Evolutionary conservation across 345 rosid genomes (phyloP).

Genomic region (Trapa incisa): DNA sequence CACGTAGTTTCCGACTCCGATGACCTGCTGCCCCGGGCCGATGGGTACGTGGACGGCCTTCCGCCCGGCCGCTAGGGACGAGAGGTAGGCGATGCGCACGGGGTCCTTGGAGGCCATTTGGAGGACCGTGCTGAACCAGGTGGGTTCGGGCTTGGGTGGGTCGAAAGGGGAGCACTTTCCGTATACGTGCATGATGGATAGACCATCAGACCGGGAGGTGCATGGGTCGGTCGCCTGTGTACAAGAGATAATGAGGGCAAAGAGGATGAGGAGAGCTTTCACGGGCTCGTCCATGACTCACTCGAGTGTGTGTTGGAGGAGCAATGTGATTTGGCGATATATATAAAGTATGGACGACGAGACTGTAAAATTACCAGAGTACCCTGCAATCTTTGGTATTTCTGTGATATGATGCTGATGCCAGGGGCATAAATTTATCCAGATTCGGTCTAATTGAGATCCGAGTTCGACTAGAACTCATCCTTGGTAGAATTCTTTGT

Average conservation of each 20-base stretch:
- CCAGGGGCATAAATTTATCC: too few relatives aligned
- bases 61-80: conserved; percentile 30
- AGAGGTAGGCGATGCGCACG: conserved; percentile 43
- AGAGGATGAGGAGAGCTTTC: conserved; percentile 27
- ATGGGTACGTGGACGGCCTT: conserved; percentile 44
- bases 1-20: conserved; percentile 48
- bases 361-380: too few relatives aligned
- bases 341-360: too few relatives aligned
- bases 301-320: not conserved
- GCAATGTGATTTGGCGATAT: too few relatives aligned
- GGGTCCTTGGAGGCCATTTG: conserved; percentile 64
- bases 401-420: too few relatives aligned
- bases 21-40: conserved; percentile 46
- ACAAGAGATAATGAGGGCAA: conserved; percentile 26
- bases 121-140: conserved; percentile 38
- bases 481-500: too few relatives aligned
- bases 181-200: conserved; percentile 56
- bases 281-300: conserved; percentile 32
- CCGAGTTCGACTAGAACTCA: too few relatives aligned
- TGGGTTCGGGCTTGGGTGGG: conserved; percentile 33
- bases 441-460: too few relatives aligned
- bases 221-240: conserved; percentile 38
- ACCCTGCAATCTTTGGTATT: too few relatives aligned
- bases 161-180: conserved; percentile 72
- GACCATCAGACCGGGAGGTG: conserved; percentile 26